Evolutionary conservation across 2,329 filamentous ascomycete species (phyloP).

Genomic region (Fusarium coffeatum): DNA sequence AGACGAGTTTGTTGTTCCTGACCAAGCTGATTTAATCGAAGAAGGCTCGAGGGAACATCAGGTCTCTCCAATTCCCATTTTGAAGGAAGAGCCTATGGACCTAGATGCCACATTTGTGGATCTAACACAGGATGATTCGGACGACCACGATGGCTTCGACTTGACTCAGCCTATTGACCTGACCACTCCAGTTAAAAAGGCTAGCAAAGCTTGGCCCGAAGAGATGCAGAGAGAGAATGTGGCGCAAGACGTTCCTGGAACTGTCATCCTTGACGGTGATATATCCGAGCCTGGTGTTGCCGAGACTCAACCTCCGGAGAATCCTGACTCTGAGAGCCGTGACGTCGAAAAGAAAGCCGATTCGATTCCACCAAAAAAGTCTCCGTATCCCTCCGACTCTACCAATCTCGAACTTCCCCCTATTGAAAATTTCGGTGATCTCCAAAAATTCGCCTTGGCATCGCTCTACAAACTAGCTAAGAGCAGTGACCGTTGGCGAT

Average conservation of each 20-base stretch:
- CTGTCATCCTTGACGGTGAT: background rate
- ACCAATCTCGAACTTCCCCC: conserved; percentile 23
- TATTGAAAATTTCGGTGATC: conserved; percentile 39
- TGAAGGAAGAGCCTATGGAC: conserved; percentile 41
- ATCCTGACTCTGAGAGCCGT: background rate
- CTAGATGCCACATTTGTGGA: conserved; percentile 42
- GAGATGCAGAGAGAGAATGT: background rate
- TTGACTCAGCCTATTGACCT: conserved; percentile 42
- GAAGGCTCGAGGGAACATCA: background rate
- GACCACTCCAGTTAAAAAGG: conserved; percentile 38
- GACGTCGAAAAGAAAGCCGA: background rate
- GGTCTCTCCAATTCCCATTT: background rate
- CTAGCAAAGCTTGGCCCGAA: background rate
- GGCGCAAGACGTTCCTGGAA: background rate
- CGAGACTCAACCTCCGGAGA: background rate
- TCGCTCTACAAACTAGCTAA: conserved; percentile 44
- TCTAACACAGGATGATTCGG: conserved; percentile 47
- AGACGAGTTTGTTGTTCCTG: conserved; percentile 62
- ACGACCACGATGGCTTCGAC: conserved; percentile 1
- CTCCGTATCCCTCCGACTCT: background rate
- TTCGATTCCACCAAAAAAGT: background rate
- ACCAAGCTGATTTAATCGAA: conserved; percentile 23
- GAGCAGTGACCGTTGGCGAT: conserved; percentile 46
- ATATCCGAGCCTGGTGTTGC: background rate
- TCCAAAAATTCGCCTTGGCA: conserved; percentile 41